Base-by-base conservation (phyloP, 495 filamentous ascomycete species). In the Lentithecium fluviatile region DNA sequence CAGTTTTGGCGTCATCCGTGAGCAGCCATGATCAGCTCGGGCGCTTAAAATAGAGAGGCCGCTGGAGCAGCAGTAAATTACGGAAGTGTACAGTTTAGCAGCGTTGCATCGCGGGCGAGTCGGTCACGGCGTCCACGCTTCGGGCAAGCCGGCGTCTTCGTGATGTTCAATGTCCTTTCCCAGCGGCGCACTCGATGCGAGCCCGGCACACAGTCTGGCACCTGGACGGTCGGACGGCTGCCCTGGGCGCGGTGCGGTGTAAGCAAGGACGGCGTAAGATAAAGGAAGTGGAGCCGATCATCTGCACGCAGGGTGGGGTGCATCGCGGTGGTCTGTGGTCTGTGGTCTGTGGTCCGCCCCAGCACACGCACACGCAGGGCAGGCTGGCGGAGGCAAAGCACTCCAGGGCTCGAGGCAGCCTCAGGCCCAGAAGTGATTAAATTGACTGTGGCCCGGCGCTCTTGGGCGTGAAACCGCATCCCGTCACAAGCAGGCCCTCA, bases 261-360 rank as follows among this genome's bases (percentile, higher is more conserved):
- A 7, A 12, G 50, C 50, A 53, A 53, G 26, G 25, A 51, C 47
- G 50, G 37, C 29, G 29, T n/a, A 43, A 20, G 40, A n/a, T n/a
- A 20, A 43, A 43, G 40, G 40, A 43, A 43, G 40, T 49, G 54
- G 54, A 57, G 34, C 48, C 54, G 61, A 64, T 64, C 61, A 54
- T 59, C 61, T 64, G 61, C 60, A 58, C 45, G 47, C 21, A 25
- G 24, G 23, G 54, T 58, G 43, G 52, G 52, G 24, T 56, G 29
- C 20, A n/a, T n/a, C n/a, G n/a, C n/a, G n/a, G n/a, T n/a, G n/a
- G n/a, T n/a, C n/a, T n/a, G n/a, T n/a, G n/a, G n/a, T n/a, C n/a
- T n/a, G n/a, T n/a, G n/a, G 29, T 32, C 4, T 10, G 10, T 32
- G 29, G 29, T 32, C 29, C 29, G 29, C 10, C 10, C 29, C 29